Evolutionary conservation across 371 early-diverging fungal genomes (phyloP), one percentile per base, ranked within the genome.

Genomic region (Apophysomyces ossiformis): DNA sequence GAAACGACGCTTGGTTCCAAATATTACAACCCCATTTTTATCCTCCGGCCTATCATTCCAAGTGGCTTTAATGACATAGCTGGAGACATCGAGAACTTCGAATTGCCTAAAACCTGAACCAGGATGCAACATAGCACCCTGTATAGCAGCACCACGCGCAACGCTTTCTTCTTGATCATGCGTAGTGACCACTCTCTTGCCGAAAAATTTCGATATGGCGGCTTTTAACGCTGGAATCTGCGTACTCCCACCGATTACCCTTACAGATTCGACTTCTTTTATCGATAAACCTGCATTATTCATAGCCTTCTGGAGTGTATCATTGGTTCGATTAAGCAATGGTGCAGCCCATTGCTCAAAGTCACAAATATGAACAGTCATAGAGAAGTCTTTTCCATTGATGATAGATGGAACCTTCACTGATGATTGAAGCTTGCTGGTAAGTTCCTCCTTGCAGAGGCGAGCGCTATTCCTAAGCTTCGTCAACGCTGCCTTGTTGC

Each of bases 151-250:
- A 68, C 97, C 97, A 74, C 95, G 91, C 47, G 97, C 92, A 69
- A 93, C 89, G 41, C 96, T 95, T 82, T 96, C 97, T 73, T 97
- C 97, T 80, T 93, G 93, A 88, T 97, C 96, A 64, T 96, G 85
- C 61, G 96, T 96, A 69, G 90, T 96, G 69, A 90, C 87, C 64
- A 95, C 84, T 66, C 93, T 92, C 75, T 88, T 89, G 37, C 84
- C 85, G 74, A 97, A 95, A 85, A 90, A 88, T 61, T 90, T 85
- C 69, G 88, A 73, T 69, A 97, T 82, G 58, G 86, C 83, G 61
- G 91, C 85, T 89, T 96, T 96, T 68, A 97, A 87, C 26, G 91
- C 86, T 35, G 96, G 96, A 58, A 97, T 87, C 84, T 96, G 95
- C 65, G 92, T 94, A 66, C 89, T 86, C 26, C 98, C 98, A 74